Base-by-base conservation (phyloP, 2,329 filamentous ascomycete genomes). In the Hymenotorrendiella dingleyae region DNA sequence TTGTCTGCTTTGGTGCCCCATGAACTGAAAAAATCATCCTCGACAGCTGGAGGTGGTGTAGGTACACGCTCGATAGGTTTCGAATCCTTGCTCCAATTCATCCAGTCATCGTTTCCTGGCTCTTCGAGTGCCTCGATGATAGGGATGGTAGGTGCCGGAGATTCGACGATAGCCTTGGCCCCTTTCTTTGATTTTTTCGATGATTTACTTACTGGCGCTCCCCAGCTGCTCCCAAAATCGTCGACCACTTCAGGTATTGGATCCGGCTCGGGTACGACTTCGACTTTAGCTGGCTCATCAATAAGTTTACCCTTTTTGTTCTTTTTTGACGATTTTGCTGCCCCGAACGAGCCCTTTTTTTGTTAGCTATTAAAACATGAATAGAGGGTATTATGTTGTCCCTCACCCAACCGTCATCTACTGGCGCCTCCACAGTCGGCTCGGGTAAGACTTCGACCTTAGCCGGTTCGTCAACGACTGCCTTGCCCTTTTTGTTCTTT, bases 401-500 rank as follows among this genome's bases (percentile, higher is more conserved):
- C n/a, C n/a, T n/a, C n/a, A n/a, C n/a, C 52, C 52, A 54, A 2
- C 45, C 43, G 24, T 47, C 40, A 17, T 46, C 46, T 8, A 53
- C 52, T 21, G 46, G 42, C 3, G 19, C 39, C 6, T 36, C 39
- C 4, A 39, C 12, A 17, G 45, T 64, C 17, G 67, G 64, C 37
- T 65, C 64, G 2, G 62, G 59, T 29, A 33, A 27, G 11, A 28
- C 38, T 26, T 51, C 48, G 6, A 39, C 29, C 54, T 50, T 42
- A 57, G 59, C 52, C 2, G 42, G 17, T 30, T 60, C 56, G 42
- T 54, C 58, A 21, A 41, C 42, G 59, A 48, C 58, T 56, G 40
- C 42, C 10, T 47, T 41, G 28, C 63, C 54, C 60, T 76, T 73
- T 64, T 74, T 76, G 51, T 62, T 64, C 40, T 63, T 67, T 43